These are phyloP conservation scores for Fusarium pseudoanthophilum DNA, from an alignment of 2,329 filamentous ascomycete species.

Conservation along the genomic window DNA sequence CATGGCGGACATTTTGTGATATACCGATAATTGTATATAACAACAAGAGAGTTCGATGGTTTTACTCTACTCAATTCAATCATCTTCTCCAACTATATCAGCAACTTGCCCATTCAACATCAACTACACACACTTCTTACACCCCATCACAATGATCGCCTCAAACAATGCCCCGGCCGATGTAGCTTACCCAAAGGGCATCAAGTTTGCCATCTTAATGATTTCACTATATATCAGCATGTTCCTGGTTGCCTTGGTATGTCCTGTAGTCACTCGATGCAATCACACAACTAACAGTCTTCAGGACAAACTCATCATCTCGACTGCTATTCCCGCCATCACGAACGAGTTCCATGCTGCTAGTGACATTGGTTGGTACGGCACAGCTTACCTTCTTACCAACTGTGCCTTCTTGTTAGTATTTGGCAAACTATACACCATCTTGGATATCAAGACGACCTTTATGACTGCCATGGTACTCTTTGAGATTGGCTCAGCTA, in stretches of 20 bases:
- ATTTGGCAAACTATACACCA: constrained; percentile 56
- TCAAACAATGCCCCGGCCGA: background rate
- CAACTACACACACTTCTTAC: background rate
- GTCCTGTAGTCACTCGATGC: background rate
- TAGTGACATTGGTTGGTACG: constrained; percentile 47
- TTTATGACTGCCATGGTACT: constrained; percentile 42
- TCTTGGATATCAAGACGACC: constrained; percentile 48
- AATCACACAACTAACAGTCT: background rate
- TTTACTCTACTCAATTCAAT: background rate
- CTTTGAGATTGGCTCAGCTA: constrained; percentile 47
- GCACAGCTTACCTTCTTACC: constrained; percentile 53
- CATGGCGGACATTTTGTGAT: background rate
- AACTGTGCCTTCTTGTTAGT: constrained; percentile 50
- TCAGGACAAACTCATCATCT: constrained; percentile 52
- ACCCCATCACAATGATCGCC: background rate
- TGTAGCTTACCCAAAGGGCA: background rate
- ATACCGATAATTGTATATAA: constrained; percentile 2
- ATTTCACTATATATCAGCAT: constrained; percentile 18
- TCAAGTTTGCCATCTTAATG: constrained; percentile 4
- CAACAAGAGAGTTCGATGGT: background rate
- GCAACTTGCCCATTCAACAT: background rate
- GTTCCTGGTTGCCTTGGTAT: constrained; percentile 12
- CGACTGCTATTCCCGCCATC: constrained; percentile 50
- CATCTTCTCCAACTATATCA: background rate
- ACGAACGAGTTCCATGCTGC: constrained; percentile 47